Evolutionary conservation across 1,284 basidiomycete genomes (phyloP).

Genomic region (Ceratobasidium sp.): DNA sequence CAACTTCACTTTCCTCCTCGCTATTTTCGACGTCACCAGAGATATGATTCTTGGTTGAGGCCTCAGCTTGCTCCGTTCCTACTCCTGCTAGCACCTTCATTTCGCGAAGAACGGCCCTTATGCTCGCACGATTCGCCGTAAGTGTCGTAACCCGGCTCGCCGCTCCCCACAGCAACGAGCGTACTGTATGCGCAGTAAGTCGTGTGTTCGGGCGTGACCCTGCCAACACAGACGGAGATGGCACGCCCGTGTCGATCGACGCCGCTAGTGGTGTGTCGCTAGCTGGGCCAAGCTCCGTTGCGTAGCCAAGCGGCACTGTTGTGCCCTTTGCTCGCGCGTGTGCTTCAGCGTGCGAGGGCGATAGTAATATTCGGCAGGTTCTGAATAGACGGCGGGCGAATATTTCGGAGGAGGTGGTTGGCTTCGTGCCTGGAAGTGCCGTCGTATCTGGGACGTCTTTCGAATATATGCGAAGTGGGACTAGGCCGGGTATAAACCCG

Average conservation of each 20-base stretch:
- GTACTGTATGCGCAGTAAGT: slow-evolving; percentile 76
- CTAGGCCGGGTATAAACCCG: slow-evolving; percentile 64
- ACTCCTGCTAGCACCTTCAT: slow-evolving; percentile 59
- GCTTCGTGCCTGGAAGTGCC: slow-evolving; percentile 46
- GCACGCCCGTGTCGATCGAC: slow-evolving; percentile 25
- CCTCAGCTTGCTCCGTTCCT: slow-evolving; percentile 50
- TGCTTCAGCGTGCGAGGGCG: slow-evolving; percentile 7
- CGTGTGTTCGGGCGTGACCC: slow-evolving; percentile 62
- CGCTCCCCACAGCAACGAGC: slow-evolving; percentile 77
- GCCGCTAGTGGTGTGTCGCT: neutral
- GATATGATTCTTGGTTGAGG: no score
- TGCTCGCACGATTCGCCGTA: slow-evolving; percentile 82
- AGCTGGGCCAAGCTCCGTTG: slow-evolving; percentile 34
- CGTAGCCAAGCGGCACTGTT: slow-evolving; percentile 8
- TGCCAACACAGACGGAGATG: slow-evolving; percentile 34
- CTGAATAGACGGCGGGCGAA: slow-evolving; percentile 31
- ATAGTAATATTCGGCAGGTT: slow-evolving; percentile 29
- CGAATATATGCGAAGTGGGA: slow-evolving; percentile 69
- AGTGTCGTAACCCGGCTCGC: slow-evolving; percentile 82
- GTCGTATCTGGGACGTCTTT: slow-evolving; percentile 47
- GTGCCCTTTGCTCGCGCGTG: slow-evolving; percentile 6
- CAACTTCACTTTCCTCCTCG: slow-evolving; percentile 39
- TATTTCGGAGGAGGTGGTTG: slow-evolving; percentile 30
- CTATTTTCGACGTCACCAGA: slow-evolving; percentile 41
- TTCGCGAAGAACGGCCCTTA: slow-evolving; percentile 77